A percentile compares a stretch with the other conserved stretches of the same genome.
phyloP scores from a whole-genome alignment of 1,284 basidiomycete species.

The Coriolopsis trogii region DNA sequence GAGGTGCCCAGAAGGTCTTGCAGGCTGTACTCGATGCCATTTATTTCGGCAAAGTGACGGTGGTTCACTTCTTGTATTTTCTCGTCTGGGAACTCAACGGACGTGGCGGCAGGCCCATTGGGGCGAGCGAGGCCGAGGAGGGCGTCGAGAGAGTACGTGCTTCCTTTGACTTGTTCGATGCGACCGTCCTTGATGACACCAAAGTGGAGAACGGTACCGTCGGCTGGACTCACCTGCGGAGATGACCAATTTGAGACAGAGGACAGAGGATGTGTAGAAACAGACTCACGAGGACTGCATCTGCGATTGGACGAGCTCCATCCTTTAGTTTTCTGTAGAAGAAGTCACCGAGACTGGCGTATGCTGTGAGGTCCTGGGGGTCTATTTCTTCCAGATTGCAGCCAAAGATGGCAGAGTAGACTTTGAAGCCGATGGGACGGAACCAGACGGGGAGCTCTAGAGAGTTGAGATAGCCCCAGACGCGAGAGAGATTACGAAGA shows the following conservation, averaged over 20 bases:
- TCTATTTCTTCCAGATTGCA: constrained; percentile 95
- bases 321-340: constrained; percentile 91
- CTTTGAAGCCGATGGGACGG: constrained; percentile 83
- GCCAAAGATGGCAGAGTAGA: constrained; percentile 89
- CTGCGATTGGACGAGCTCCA: constrained; percentile 82
- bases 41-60: constrained; percentile 92
- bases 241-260: background rate
- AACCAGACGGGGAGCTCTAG: constrained; percentile 94
- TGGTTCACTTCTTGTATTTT: constrained; percentile 72
- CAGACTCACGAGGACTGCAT: constrained; percentile 70
- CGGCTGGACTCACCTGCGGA: constrained; percentile 85
- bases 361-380: constrained; percentile 74
- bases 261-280: background rate
- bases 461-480: constrained; percentile 96
- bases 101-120: constrained; percentile 41
- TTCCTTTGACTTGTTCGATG: constrained; percentile 97
- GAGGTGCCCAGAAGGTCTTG: constrained; percentile 74
- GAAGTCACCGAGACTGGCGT: constrained; percentile 89
- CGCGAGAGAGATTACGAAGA: constrained; percentile 88
- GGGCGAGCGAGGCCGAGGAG: constrained; percentile 76
- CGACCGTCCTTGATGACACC: constrained; percentile 82
- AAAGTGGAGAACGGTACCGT: constrained; percentile 92
- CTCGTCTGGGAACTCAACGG: constrained; percentile 46
- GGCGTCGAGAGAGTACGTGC: constrained; percentile 95
- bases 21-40: constrained; percentile 95